These are phyloP conservation scores for Adansonia digitata DNA, from an alignment of 345 rosid species.

Conservation along the genomic window DNA sequence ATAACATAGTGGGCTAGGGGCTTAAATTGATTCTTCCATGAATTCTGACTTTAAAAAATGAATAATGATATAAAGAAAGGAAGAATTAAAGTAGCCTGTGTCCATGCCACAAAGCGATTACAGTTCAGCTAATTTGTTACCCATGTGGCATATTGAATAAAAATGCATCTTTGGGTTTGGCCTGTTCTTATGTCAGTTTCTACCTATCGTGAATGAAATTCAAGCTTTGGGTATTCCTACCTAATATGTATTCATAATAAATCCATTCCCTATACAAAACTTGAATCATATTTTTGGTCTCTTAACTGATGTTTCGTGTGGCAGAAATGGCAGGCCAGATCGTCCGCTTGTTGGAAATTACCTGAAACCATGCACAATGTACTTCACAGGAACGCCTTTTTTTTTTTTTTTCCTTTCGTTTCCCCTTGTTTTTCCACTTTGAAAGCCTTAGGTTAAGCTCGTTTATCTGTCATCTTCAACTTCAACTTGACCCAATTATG, in stretches of 20 bases:
- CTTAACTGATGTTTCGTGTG: neutral
- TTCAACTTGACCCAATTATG: slow-evolving; percentile 7
- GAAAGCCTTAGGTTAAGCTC: neutral
- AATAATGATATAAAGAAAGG: neutral
- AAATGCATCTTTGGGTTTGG: neutral
- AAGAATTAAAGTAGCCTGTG: slow-evolving; percentile 21
- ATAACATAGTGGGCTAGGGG: slow-evolving; percentile 19
- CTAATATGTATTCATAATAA: no score
- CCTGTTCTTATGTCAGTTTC: slow-evolving; percentile 1
- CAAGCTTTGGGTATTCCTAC: neutral
- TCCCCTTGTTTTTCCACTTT: no score
- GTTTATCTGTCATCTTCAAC: slow-evolving; percentile 23
- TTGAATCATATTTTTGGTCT: neutral
- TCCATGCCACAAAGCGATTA: slow-evolving; percentile 18
- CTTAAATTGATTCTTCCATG: slow-evolving; percentile 21
- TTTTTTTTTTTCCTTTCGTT: neutral
- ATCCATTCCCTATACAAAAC: neutral
- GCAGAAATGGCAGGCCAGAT: neutral
- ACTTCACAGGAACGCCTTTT: neutral
- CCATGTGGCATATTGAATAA: slow-evolving; percentile 26
- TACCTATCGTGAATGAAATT: neutral
- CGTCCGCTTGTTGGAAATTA: neutral
- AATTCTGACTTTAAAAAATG: neutral
- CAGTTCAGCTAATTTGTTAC: slow-evolving; percentile 30
- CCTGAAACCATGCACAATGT: neutral